Evolutionary conservation across 345 rosid species (phyloP).

Genomic region (Murraya koenigii): DNA sequence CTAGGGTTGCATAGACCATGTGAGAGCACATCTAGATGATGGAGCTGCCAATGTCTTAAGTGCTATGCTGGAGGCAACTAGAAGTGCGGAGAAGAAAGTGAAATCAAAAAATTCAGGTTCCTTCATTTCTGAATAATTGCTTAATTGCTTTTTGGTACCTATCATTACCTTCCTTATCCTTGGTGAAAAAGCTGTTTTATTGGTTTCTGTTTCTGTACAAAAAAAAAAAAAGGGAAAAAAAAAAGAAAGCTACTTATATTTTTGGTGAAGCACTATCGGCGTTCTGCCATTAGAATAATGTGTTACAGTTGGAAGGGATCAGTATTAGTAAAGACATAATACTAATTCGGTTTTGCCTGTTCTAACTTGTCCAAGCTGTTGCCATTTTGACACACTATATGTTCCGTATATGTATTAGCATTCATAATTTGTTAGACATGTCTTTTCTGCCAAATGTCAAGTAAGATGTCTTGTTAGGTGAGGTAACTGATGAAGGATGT

Average conservation of each 20-base stretch:
- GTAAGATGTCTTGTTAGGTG: not conserved
- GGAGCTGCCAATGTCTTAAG: slow-evolving; percentile 64
- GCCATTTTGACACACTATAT: not conserved
- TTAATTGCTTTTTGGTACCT: slow-evolving; percentile 5
- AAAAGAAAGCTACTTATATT: not conserved
- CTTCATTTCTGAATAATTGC: slow-evolving; percentile 13
- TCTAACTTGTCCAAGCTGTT: not conserved
- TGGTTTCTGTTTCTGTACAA: not conserved
- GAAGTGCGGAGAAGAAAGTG: slow-evolving; percentile 66
- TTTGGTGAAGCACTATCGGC: not conserved
- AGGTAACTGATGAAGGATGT: not conserved
- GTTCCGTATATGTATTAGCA: too few relatives aligned
- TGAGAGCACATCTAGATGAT: slow-evolving; percentile 61
- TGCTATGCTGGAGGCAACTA: slow-evolving; percentile 81
- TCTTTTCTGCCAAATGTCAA: not conserved
- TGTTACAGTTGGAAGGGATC: not conserved
- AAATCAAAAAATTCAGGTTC: slow-evolving; percentile 66
- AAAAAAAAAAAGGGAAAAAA: not conserved
- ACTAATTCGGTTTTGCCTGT: not conserved
- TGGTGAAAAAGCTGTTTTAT: not conserved
- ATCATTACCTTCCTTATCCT: not conserved
- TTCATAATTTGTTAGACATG: not conserved
- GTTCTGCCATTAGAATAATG: not conserved
- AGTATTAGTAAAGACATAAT: not conserved
- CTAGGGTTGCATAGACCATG: slow-evolving; percentile 67